A percentile compares a stretch with the other conserved stretches of the same genome.
These are phyloP conservation scores for Calonectria naviculata DNA, from an alignment of 2,329 filamentous ascomycete genomes.

Conservation along the genomic window DNA sequence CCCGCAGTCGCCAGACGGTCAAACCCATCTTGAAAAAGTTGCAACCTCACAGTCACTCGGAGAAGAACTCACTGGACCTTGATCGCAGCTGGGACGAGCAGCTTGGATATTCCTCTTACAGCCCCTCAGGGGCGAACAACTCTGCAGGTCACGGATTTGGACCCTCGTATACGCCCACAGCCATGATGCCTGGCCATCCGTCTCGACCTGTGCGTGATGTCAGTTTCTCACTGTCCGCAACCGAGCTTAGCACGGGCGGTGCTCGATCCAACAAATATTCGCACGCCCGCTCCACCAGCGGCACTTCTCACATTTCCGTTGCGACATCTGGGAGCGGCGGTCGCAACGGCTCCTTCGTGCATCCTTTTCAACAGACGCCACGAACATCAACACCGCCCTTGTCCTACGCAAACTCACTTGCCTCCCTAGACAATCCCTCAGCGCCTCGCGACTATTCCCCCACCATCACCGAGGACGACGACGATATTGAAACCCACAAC, in stretches of 20 bases:
- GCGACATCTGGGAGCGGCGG: slow-evolving; percentile 65
- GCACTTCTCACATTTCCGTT: slow-evolving; percentile 66
- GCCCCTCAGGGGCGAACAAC: slow-evolving; percentile 40
- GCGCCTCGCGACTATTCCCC: slow-evolving; percentile 63
- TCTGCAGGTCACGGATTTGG: slow-evolving; percentile 30
- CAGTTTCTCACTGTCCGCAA: slow-evolving; percentile 56
- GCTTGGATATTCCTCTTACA: slow-evolving; percentile 44
- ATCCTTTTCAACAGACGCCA: slow-evolving; percentile 74
- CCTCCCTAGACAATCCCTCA: slow-evolving; percentile 58
- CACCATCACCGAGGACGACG: slow-evolving; percentile 65
- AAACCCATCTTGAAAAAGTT: slow-evolving; percentile 74
- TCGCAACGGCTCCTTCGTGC: slow-evolving; percentile 65
- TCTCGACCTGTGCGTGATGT: slow-evolving; percentile 52
- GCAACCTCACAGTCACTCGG: slow-evolving; percentile 62
- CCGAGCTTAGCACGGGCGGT: slow-evolving; percentile 44
- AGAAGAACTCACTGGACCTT: slow-evolving; percentile 72
- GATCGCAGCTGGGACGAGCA: slow-evolving; percentile 71
- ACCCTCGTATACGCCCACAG: slow-evolving; percentile 30
- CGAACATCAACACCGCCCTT: slow-evolving; percentile 69
- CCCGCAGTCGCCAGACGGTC: slow-evolving; percentile 59
- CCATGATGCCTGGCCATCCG: slow-evolving; percentile 27
- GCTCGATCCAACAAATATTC: slow-evolving; percentile 55
- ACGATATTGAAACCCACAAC: slow-evolving; percentile 48
- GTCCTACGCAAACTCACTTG: slow-evolving; percentile 67
- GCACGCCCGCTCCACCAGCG: slow-evolving; percentile 69